These are phyloP conservation scores for Crepidotus variabilis DNA, from an alignment of 768 basidiomycete species.

Conservation along the genomic window DNA sequence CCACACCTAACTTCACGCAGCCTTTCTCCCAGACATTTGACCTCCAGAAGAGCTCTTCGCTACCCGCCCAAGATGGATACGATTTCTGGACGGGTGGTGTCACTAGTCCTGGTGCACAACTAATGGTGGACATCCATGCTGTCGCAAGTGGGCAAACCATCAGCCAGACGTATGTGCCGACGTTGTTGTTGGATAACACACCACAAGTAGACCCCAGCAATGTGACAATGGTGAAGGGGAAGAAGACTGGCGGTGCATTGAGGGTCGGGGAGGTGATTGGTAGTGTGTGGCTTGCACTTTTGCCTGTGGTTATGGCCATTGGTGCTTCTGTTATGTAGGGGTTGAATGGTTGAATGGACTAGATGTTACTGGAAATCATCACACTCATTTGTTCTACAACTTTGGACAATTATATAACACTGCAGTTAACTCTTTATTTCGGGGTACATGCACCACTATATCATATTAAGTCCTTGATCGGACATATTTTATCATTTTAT, in stretches of 20 bases:
- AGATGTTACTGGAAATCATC: no score
- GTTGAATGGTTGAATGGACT: no score
- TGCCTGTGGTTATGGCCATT: not conserved
- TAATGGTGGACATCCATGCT: conserved; percentile 25
- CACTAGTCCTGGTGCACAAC: conserved; percentile 23
- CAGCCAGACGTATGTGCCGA: conserved; percentile 24
- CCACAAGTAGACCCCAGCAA: conserved; percentile 20
- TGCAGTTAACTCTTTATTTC: no score
- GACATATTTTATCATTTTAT: no score
- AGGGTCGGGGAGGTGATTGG: not conserved
- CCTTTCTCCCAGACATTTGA: conserved; percentile 26
- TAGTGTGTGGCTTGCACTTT: not conserved
- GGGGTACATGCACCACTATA: no score
- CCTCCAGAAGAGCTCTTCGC: conserved; percentile 23
- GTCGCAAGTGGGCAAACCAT: conserved; percentile 20
- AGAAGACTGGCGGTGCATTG: not conserved
- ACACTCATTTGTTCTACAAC: no score
- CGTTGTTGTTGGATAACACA: conserved; percentile 25
- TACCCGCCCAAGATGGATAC: conserved; percentile 28
- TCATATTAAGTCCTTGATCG: no score
- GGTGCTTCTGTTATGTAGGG: not conserved
- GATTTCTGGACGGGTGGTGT: conserved; percentile 29
- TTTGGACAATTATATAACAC: no score
- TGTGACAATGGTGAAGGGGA: conserved; percentile 15
- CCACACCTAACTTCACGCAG: conserved; percentile 25